A percentile compares a stretch with the other conserved stretches of the same genome.
Conservation (phyloP, 1,284 basidiomycete species). For the Leccinum pachyderme region DNA sequence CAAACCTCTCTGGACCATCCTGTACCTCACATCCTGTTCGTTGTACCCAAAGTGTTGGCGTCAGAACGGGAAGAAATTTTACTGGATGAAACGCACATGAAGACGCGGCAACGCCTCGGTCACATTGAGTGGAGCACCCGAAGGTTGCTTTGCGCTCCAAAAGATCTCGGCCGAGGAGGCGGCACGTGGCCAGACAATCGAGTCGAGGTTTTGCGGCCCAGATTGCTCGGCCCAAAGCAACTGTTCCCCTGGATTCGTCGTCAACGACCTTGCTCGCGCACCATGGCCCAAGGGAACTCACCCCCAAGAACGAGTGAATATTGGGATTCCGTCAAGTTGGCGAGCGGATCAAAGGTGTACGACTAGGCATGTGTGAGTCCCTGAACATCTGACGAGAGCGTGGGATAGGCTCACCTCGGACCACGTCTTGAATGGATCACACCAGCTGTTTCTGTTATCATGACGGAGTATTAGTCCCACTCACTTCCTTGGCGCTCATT, state of each 20-base stretch:
- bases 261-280: background rate
- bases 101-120: slow-evolving; percentile 69
- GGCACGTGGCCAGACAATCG: slow-evolving; percentile 60
- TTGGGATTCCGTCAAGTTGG: slow-evolving; percentile 39
- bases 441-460: slow-evolving; percentile 45
- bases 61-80: background rate
- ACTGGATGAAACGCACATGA: slow-evolving; percentile 40
- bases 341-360: slow-evolving; percentile 56
- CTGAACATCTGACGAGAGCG: background rate
- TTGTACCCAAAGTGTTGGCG: background rate
- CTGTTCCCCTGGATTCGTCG: slow-evolving; percentile 33
- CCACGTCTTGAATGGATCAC: slow-evolving; percentile 58
- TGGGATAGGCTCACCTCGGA: slow-evolving; percentile 35
- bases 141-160: slow-evolving; percentile 53
- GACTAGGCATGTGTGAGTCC: slow-evolving; percentile 25
- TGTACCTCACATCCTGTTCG: slow-evolving; percentile 58
- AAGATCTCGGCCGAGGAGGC: slow-evolving; percentile 60
- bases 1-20: slow-evolving; percentile 62
- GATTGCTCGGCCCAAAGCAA: slow-evolving; percentile 60
- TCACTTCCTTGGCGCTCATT: background rate
- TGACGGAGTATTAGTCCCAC: slow-evolving; percentile 8
- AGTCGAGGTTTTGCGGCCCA: slow-evolving; percentile 50
- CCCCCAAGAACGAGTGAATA: slow-evolving; percentile 49
- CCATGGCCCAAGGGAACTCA: slow-evolving; percentile 2
- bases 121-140: slow-evolving; percentile 43